A percentile compares a stretch with the other conserved stretches of the same genome.
Evolutionary conservation across 305 asterid genomes (phyloP).

Genomic region (Fraxinus angustifolia): DNA sequence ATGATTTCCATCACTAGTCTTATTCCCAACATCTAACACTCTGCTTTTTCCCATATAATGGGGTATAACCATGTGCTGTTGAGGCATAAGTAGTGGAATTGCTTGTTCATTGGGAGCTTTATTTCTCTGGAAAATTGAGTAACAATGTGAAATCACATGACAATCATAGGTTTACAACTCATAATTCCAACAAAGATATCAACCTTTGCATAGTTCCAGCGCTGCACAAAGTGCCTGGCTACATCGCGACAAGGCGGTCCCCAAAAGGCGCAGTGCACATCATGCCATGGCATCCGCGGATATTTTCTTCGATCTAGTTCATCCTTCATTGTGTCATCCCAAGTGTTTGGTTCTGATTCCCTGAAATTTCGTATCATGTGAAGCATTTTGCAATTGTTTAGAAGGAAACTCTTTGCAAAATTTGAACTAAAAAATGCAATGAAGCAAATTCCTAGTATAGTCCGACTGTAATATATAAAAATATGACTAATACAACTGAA

Average conservation of each 20-base stretch:
- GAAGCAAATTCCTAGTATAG: slow-evolving; percentile 20
- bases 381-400: slow-evolving; percentile 19
- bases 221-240: slow-evolving; percentile 95
- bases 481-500: not conserved
- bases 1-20: slow-evolving; percentile 28
- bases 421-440: not conserved
- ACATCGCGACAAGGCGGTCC: slow-evolving; percentile 95
- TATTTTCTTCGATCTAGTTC: slow-evolving; percentile 74
- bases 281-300: slow-evolving; percentile 99
- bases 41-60: slow-evolving; percentile 74
- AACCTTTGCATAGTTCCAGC: slow-evolving; percentile 99
- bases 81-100: slow-evolving; percentile 95
- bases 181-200: slow-evolving; percentile 18
- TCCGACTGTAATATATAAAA: not conserved
- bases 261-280: slow-evolving; percentile 97
- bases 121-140: slow-evolving; percentile 62
- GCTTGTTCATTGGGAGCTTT: slow-evolving; percentile 86
- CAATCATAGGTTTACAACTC: slow-evolving; percentile 11
- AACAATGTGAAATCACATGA: slow-evolving; percentile 28
- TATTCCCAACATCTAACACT: slow-evolving; percentile 37
- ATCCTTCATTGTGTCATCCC: slow-evolving; percentile 97
- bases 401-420: slow-evolving; percentile 11
- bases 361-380: slow-evolving; percentile 37
- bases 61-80: slow-evolving; percentile 97
- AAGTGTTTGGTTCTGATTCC: slow-evolving; percentile 96